These are phyloP conservation scores for Cymodocea nodosa DNA, from an alignment of 116 monocot genomes.

Conservation along the genomic window DNA sequence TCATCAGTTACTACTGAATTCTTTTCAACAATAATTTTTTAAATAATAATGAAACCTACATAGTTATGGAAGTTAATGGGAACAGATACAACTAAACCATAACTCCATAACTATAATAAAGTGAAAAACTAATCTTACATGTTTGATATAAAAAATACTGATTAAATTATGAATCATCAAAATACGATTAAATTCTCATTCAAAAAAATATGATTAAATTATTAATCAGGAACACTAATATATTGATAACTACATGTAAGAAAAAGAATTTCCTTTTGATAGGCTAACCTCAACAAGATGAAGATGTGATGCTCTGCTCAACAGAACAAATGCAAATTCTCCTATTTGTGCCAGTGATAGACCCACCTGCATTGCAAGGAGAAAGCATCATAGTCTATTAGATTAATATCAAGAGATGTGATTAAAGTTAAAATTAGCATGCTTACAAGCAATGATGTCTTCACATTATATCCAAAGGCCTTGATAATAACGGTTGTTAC, in stretches of 20 bases:
- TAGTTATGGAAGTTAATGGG: too few relatives aligned
- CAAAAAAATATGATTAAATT: not conserved
- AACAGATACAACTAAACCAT: too few relatives aligned
- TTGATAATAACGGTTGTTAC: conserved; percentile 58
- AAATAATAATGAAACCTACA: too few relatives aligned
- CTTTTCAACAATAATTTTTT: too few relatives aligned
- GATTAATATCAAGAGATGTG: not conserved
- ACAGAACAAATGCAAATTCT: conserved; percentile 92
- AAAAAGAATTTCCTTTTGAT: not conserved
- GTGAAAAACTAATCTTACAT: not conserved
- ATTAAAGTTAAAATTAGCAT: not conserved
- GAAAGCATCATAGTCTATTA: not conserved
- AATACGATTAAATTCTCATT: too few relatives aligned
- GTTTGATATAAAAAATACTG: not conserved
- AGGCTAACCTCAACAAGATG: conserved; percentile 72
- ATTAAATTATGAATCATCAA: not conserved
- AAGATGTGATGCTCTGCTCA: conserved; percentile 96
- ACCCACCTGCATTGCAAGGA: conserved; percentile 40
- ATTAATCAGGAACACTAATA: not conserved
- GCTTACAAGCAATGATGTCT: conserved; percentile 84
- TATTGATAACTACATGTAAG: not conserved
- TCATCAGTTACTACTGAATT: too few relatives aligned
- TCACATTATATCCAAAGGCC: conserved; percentile 72
- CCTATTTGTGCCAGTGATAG: conserved; percentile 94
- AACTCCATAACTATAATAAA: too few relatives aligned